Evolutionary conservation across 768 basidiomycete genomes (phyloP), one percentile per base, ranked within the genome.

Genomic region (Phlegmacium glaucopus): DNA sequence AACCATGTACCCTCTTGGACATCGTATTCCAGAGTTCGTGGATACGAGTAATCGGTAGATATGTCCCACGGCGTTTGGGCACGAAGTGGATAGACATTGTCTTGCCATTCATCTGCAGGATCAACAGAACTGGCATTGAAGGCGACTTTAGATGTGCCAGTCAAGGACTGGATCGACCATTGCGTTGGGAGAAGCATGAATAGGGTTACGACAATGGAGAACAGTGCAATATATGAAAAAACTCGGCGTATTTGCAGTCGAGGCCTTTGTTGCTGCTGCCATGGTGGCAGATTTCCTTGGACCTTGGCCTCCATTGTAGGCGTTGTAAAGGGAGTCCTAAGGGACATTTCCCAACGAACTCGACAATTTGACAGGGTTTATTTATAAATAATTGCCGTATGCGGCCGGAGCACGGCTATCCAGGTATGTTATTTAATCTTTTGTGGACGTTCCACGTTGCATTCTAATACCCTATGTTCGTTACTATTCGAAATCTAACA

Each of bases 1-100:
- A 88, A 66, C 85, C 85, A 89, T 29, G 87, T 88, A 7, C 86
- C 87, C 58, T 87, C 83, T 35, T 74, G 69, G 11, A 87, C 85
- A 47, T 86, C 80, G 60, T 83, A 89, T 46, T 78, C 74, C 27
- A 87, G 67, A 15, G 64, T 65, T n/a, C 85, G 79, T 1, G 84
- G 80, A 63, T 80, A 78, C n/a, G 78, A 73, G 54, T 78, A 87
- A 66, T 87, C 82, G 16, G 84, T 86, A 16, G 85, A 87, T 50
- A 88, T 87, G 57, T 88, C 86, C 84, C 85, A 89, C 32, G 72
- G 71, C 2, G 72, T 76, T 47, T 73, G 78, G 25, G 70, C 66
- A 28, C 83, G 83, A 18, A 85, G 62, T 16, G 86, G 86, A 71
- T 79, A 89, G 22, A 81, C 58, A 49, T 87, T 61, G 57, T 77